These are phyloP conservation scores for Lentinula sp. DNA, from an alignment of 768 basidiomycete species.

Conservation along the genomic window DNA sequence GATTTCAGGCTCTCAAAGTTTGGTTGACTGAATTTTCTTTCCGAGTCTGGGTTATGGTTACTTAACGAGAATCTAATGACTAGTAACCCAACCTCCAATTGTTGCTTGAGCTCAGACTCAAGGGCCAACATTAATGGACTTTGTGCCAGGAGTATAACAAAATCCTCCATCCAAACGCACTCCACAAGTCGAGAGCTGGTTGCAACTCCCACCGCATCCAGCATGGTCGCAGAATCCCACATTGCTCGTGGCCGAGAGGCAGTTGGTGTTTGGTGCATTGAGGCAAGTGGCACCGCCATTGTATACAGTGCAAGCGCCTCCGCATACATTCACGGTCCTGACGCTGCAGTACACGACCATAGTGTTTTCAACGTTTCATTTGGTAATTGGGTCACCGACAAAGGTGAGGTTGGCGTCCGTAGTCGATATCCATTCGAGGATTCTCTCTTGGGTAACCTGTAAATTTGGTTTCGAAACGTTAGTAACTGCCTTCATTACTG, in stretches of 20 bases:
- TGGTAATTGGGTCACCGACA: constrained; percentile 13
- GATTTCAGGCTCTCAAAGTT: too few species aligned
- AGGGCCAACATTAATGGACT: constrained; percentile 15
- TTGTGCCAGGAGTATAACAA: constrained; percentile 23
- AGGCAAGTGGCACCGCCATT: constrained; percentile 19
- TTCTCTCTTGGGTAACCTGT: constrained; percentile 4
- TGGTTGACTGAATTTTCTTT: too few species aligned
- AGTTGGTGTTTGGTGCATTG: constrained; percentile 21
- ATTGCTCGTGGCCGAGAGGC: constrained; percentile 22
- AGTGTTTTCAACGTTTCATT: constrained; percentile 13
- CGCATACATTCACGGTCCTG: constrained; percentile 17
- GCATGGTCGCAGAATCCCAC: constrained; percentile 21
- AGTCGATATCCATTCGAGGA: constrained; percentile 13
- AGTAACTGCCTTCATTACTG: neutral
- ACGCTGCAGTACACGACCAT: constrained; percentile 23
- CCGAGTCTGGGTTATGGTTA: too few species aligned
- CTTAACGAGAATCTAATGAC: too few species aligned
- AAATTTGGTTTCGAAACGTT: neutral
- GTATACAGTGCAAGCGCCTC: constrained; percentile 24
- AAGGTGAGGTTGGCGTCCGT: constrained; percentile 16
- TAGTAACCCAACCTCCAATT: too few species aligned
- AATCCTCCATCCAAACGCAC: constrained; percentile 18
- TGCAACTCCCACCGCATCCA: constrained; percentile 20
- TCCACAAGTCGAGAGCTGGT: constrained; percentile 15
- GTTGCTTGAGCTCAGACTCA: too few species aligned